phyloP scores from a whole-genome alignment of 306 rosid species.

The Astragalus membranaceus region DNA sequence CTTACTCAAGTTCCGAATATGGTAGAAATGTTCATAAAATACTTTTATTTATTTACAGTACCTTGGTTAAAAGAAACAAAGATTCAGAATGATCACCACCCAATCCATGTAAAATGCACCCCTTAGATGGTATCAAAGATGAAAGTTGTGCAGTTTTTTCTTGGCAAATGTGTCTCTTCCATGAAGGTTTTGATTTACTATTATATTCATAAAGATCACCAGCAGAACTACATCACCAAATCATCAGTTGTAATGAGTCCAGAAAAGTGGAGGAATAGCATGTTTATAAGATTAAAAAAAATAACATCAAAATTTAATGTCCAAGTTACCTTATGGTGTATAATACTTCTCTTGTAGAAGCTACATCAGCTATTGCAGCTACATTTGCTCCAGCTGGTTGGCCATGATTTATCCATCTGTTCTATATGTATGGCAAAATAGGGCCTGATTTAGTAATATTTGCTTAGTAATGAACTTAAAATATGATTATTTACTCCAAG shows the following conservation, averaged over 20 bases:
- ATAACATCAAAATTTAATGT: neutral
- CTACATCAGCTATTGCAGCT: conserved; percentile 78
- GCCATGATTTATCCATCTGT: conserved; percentile 87
- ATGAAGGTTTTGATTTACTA: conserved; percentile 68
- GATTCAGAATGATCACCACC: conserved; percentile 67
- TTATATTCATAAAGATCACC: conserved; percentile 90
- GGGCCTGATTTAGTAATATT: conserved; percentile 41
- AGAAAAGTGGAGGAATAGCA: conserved; percentile 7
- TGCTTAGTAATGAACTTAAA: conserved; percentile 10
- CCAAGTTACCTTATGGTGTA: conserved; percentile 62
- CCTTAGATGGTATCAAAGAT: conserved; percentile 47
- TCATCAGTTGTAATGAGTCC: conserved; percentile 2
- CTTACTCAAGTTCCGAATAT: neutral
- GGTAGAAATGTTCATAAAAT: neutral
- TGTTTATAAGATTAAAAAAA: neutral
- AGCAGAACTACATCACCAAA: conserved; percentile 55
- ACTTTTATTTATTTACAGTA: conserved; percentile 13
- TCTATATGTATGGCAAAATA: conserved; percentile 42
- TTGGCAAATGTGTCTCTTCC: conserved; percentile 86
- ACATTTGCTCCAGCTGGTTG: conserved; percentile 88
- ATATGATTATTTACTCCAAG: conserved; percentile 1
- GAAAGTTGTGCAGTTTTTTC: conserved; percentile 40
- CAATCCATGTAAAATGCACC: conserved; percentile 46
- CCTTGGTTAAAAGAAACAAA: conserved; percentile 87
- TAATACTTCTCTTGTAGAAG: conserved; percentile 56